Evolutionary conservation across 495 filamentous ascomycete species (phyloP).

Genomic region (Opeltia flavorubescens): DNA sequence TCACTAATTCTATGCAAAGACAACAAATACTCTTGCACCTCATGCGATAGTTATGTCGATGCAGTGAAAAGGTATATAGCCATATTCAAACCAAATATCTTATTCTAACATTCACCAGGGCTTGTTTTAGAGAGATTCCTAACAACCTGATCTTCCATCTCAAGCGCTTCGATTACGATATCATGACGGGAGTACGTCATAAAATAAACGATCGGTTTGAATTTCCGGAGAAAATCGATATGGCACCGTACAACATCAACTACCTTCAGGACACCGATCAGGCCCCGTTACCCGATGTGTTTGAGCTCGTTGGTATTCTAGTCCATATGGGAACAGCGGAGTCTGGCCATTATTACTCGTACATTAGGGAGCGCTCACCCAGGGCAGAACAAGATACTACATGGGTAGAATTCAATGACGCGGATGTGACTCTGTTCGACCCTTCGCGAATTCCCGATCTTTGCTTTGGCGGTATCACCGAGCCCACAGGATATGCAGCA

Average conservation of each 20-base stretch:
- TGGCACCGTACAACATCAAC: constrained; percentile 79
- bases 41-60: constrained; percentile 79
- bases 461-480: constrained; percentile 62
- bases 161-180: constrained; percentile 92
- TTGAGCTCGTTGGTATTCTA: constrained; percentile 83
- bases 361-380: constrained; percentile 65
- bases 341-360: constrained; percentile 95
- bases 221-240: constrained; percentile 75
- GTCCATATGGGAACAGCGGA: constrained; percentile 90
- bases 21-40: constrained; percentile 95
- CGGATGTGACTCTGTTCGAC: constrained; percentile 63
- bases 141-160: constrained; percentile 92
- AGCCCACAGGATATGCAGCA: constrained; percentile 28
- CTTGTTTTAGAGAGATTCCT: constrained; percentile 85
- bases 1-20: constrained; percentile 33
- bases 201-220: constrained; percentile 95
- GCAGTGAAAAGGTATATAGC: constrained; percentile 66
- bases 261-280: constrained; percentile 55
- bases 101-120: constrained; percentile 29
- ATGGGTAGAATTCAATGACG: constrained; percentile 95
- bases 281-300: constrained; percentile 48
- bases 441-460: constrained; percentile 51
- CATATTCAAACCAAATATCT: background rate
- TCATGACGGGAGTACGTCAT: constrained; percentile 65
- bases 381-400: constrained; percentile 27